Base-by-base conservation (phyloP, 2,329 filamentous ascomycete genomes). In the Knoxdaviesia proteae region DNA sequence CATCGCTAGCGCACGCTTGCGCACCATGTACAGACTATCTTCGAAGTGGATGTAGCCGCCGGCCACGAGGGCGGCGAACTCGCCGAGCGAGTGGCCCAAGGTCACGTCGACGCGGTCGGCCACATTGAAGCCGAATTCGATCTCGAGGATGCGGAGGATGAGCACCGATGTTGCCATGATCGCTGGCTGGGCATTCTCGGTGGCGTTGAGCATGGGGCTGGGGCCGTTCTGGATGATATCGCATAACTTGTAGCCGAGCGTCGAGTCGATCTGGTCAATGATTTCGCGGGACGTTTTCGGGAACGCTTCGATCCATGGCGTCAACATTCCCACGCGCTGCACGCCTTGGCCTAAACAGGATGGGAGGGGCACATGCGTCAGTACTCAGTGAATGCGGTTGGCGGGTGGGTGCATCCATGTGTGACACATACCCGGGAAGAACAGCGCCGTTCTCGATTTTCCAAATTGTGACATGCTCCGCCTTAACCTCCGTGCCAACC, bases 91-190 rank as follows among this genome's bases (percentile, higher is more conserved):
- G 60, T 96, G 88, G 7, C 88, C 88, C 30, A 94, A 68, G 1
- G 82, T 83, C 34, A 92, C 75, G 59, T 94, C 83, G 38, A 86
- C 77, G 46, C 78, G 69, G 44, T 81, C 72, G 6, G 65, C 60
- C 6, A 77, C 71, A 45, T 72, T 67, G 61, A 94, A 93, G 36
- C 71, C 75, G 55, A 88, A 94, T 50, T 94, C 83, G 47, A 72
- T 65, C 62, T 94, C 84, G 48, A 96, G 69, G 46, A 94, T 77
- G 44, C 83, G 79, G 43, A 94, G 69, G 54, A 94, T 92, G 46
- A 94, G 71, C 54, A 94, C 77, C 32, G 84, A 92, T 4, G 84
- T 90, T 9, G 86, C 84, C 84, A 96, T 93, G 58, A 94, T 94
- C 52, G 88, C 87, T 1, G 88, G 88, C 59, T 96, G 88, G 4